A percentile compares a stretch with the other conserved stretches of the same genome.
Evolutionary conservation across 2,329 filamentous ascomycete species (phyloP).

Genomic region (Periconia sp.): DNA sequence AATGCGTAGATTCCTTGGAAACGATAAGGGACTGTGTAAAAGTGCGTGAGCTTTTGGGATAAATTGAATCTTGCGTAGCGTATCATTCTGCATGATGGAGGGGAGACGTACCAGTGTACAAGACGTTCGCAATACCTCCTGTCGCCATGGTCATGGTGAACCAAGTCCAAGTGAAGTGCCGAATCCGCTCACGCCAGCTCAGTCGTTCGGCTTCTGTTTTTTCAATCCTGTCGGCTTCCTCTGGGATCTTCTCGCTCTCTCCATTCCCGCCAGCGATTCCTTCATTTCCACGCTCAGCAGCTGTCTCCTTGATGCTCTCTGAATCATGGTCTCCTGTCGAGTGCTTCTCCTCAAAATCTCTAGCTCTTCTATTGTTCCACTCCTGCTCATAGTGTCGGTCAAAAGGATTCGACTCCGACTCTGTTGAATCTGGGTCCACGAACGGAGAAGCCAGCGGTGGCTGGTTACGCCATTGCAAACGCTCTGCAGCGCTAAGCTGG

Average conservation of each 20-base stretch:
- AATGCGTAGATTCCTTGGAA: conserved; percentile 50
- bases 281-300: neutral
- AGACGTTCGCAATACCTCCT: conserved; percentile 61
- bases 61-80: neutral
- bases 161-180: conserved; percentile 75
- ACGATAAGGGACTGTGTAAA: conserved; percentile 40
- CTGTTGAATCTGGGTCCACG: conserved; percentile 7
- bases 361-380: conserved; percentile 28
- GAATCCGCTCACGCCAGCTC: conserved; percentile 56
- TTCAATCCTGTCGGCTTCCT: neutral
- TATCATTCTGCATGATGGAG: neutral
- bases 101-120: conserved; percentile 54
- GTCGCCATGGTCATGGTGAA: conserved; percentile 71
- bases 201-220: conserved; percentile 6
- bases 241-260: conserved; percentile 49
- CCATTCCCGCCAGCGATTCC: conserved; percentile 17
- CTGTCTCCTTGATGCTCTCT: neutral
- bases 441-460: conserved; percentile 17
- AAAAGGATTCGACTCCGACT: conserved; percentile 18
- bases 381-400: conserved; percentile 10
- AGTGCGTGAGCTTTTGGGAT: neutral
- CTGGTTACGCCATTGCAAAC: conserved; percentile 30
- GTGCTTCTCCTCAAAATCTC: neutral
- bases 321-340: neutral
- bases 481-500: conserved; percentile 16